Evolutionary conservation across 2,329 filamentous ascomycete species (phyloP), one percentile per base, ranked within the genome.

Genomic region (Aspergillus caelatus): DNA sequence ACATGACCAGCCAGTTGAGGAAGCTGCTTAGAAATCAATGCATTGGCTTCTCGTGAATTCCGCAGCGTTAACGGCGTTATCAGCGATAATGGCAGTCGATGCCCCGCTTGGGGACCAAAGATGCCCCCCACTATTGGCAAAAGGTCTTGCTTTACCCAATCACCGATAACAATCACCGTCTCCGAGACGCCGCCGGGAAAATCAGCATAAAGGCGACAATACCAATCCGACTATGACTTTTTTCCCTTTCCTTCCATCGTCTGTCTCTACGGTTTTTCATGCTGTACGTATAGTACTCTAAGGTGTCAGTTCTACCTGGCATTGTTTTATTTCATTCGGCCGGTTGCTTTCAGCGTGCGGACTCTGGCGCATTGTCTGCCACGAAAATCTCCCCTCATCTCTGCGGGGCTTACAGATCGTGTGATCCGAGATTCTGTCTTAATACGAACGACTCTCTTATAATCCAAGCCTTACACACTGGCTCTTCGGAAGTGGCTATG

Each of bases 21-120:
- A 57, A 16, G 14, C 48, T 67, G 68, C 68, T 70, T 70, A 70
- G 66, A 69, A 70, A 70, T 69, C 65, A 60, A 55, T 41, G 46
- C 30, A 32, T 60, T 48, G 50, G 26, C 34, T 19, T 52, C 48
- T 32, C 28, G 14, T 32, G 16, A 30, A 32, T 52, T 52, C 48
- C 48, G 46, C 46, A 28, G 50, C 59, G 62, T 57, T 16, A 64
- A 64, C 43, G 26, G 64, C 60, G 64, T 66, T 65, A 64, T 69
- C 62, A 36, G 59, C 64, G 67, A 62, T 65, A 65, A 64, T 55
- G 59, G 30, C 28, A 28, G 26, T 41, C 48, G 12, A 48, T 59
- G 69, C 68, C 69, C 69, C 68, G 66, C 69, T 50, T 52, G 32
- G 36, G 6, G 54, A 57, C 34, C 21, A 32, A 12, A 52, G 30